phyloP scores from a whole-genome alignment of 2,329 filamentous ascomycete genomes.

The Clonostachys sp. region DNA sequence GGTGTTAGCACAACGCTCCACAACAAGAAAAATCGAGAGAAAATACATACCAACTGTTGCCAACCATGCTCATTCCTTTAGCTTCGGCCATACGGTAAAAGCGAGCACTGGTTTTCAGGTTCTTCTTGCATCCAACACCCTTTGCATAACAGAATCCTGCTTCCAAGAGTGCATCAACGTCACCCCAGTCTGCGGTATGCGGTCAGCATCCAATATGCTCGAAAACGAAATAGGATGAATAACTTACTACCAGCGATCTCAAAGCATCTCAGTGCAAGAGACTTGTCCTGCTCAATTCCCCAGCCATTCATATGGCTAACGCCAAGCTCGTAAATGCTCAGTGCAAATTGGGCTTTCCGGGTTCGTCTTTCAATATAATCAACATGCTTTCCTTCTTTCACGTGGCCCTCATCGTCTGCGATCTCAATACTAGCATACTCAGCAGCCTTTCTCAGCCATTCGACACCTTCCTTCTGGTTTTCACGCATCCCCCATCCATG shows the following conservation, averaged over 20 bases:
- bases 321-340: slow-evolving; percentile 93
- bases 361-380: slow-evolving; percentile 71
- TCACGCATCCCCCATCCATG: slow-evolving; percentile 98
- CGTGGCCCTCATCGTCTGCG: slow-evolving; percentile 70
- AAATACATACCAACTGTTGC: slow-evolving; percentile 85
- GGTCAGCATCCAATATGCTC: slow-evolving; percentile 11
- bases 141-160: slow-evolving; percentile 95
- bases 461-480: slow-evolving; percentile 83
- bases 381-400: slow-evolving; percentile 57
- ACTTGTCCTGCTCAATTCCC: slow-evolving; percentile 92
- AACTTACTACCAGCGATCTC: slow-evolving; percentile 83
- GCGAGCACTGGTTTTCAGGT: slow-evolving; percentile 87
- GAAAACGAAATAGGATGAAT: neutral
- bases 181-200: slow-evolving; percentile 68
- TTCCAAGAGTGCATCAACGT: slow-evolving; percentile 89
- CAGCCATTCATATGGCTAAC: slow-evolving; percentile 98
- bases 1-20: slow-evolving; percentile 1
- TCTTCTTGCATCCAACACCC: slow-evolving; percentile 90
- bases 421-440: slow-evolving; percentile 79
- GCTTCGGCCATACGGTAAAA: slow-evolving; percentile 88
- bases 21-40: neutral
- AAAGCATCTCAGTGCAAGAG: slow-evolving; percentile 84
- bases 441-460: slow-evolving; percentile 88
- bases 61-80: slow-evolving; percentile 95
- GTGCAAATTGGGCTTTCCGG: slow-evolving; percentile 86